phyloP scores from a whole-genome alignment of 768 basidiomycete species.

The Pleurotus pulmonarius region DNA sequence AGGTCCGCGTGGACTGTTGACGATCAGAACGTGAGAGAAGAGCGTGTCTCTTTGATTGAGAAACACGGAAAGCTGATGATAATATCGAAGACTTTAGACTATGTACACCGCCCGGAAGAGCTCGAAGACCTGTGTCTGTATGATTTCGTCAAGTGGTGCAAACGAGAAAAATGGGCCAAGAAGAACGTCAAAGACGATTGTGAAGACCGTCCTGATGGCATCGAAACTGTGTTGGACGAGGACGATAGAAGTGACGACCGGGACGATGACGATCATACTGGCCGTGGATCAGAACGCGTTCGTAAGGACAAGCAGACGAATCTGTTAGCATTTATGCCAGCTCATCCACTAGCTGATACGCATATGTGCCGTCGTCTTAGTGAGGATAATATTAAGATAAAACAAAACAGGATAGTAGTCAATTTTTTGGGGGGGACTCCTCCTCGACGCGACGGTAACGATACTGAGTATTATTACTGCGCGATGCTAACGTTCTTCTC shows the following conservation, averaged over 20 bases:
- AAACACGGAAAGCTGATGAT: constrained; percentile 13
- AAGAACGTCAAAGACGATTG: too few relatives aligned
- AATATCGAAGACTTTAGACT: constrained; percentile 15
- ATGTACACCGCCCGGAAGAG: constrained; percentile 10
- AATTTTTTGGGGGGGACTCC: constrained; percentile 25
- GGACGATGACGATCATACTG: too few relatives aligned
- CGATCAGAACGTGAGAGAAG: constrained; percentile 5
- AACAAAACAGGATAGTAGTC: constrained; percentile 9
- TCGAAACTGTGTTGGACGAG: too few relatives aligned
- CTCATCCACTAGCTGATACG: constrained; percentile 8
- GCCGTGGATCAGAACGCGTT: too few relatives aligned
- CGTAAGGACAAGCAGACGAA: too few relatives aligned
- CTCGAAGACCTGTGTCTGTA: constrained; percentile 11
- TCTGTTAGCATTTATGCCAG: not conserved
- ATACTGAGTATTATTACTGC: constrained; percentile 28
- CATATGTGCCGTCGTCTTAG: constrained; percentile 3
- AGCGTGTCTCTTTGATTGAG: constrained; percentile 18
- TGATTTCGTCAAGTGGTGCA: constrained; percentile 12
- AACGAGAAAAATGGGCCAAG: too few relatives aligned
- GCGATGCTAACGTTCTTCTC: constrained; percentile 30
- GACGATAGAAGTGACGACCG: too few relatives aligned
- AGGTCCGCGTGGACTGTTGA: constrained; percentile 5
- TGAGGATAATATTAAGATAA: not conserved
- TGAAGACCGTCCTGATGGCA: too few relatives aligned
- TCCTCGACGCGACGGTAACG: constrained; percentile 26